Evolutionary conservation across 371 early-diverging fungal species (phyloP).

Genomic region (Dipsacomyces acuminosporus): DNA sequence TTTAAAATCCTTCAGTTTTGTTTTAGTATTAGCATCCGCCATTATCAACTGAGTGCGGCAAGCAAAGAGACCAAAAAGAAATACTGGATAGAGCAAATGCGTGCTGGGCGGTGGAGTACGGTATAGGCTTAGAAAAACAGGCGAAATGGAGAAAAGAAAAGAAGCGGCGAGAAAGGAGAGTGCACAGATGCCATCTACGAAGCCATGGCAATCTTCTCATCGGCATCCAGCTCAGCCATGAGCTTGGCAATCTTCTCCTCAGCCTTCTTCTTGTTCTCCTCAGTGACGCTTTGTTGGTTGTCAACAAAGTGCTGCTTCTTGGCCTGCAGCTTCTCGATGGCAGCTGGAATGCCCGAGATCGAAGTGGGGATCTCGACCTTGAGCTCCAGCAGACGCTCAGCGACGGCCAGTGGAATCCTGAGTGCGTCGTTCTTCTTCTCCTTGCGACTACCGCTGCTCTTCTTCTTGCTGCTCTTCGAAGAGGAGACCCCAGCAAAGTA

Average conservation of each 20-base stretch:
- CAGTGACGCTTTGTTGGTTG: slow-evolving; percentile 74
- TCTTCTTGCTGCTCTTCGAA: slow-evolving; percentile 61
- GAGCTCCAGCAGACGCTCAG: slow-evolving; percentile 76
- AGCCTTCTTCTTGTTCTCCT: slow-evolving; percentile 80
- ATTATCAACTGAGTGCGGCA: no score
- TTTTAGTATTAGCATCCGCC: no score
- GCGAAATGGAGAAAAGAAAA: no score
- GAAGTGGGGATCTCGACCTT: slow-evolving; percentile 77
- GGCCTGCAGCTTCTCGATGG: slow-evolving; percentile 67
- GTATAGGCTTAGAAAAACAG: no score
- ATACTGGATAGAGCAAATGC: no score
- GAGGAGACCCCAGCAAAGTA: slow-evolving; percentile 61
- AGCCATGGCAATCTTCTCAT: slow-evolving; percentile 32
- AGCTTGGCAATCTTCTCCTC: slow-evolving; percentile 76
- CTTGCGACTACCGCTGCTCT: slow-evolving; percentile 47
- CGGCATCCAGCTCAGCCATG: slow-evolving; percentile 53
- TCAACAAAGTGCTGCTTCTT: slow-evolving; percentile 66
- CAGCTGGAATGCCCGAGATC: slow-evolving; percentile 60
- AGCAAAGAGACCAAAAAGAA: no score
- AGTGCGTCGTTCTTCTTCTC: slow-evolving; percentile 48
- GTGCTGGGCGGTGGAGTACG: no score
- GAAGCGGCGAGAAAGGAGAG: no score
- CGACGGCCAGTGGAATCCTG: slow-evolving; percentile 75
- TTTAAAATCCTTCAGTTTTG: no score
- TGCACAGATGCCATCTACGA: background rate